Conservation (phyloP, 1,284 basidiomycete species). For the Coniferiporia sulphurascens region DNA sequence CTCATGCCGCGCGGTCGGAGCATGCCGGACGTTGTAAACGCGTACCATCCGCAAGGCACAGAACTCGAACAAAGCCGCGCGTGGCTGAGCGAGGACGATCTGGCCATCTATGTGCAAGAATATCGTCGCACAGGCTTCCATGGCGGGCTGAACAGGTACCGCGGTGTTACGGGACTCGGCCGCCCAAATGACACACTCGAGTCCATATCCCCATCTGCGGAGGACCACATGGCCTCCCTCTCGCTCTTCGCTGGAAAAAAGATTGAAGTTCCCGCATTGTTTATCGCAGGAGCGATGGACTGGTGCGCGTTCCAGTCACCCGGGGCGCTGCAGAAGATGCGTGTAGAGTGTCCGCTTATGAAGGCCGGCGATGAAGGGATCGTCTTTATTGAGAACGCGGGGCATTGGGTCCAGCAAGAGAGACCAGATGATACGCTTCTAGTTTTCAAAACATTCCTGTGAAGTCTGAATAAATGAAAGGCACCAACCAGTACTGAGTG, state of each 20-base stretch:
- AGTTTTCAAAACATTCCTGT: neutral
- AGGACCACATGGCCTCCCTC: conserved; percentile 20
- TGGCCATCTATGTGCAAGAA: conserved; percentile 44
- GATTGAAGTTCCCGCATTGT: conserved; percentile 48
- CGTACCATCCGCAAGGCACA: conserved; percentile 1
- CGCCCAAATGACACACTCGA: conserved; percentile 19
- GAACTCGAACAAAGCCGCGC: conserved; percentile 7
- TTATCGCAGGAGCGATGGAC: conserved; percentile 48
- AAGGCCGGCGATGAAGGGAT: conserved; percentile 29
- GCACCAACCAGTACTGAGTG: too few relatives aligned
- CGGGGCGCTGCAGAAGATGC: conserved; percentile 44
- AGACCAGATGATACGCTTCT: conserved; percentile 29
- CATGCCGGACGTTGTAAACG: conserved; percentile 46
- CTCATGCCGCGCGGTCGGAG: conserved; percentile 48
- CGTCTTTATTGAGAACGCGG: conserved; percentile 50
- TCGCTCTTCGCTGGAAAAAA: conserved; percentile 27
- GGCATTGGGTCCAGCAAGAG: conserved; percentile 63
- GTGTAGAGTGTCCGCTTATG: conserved; percentile 27
- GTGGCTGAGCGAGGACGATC: conserved; percentile 49
- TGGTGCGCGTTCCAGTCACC: conserved; percentile 57
- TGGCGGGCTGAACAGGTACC: conserved; percentile 55
- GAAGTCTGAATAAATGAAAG: too few relatives aligned
- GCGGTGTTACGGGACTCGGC: conserved; percentile 29
- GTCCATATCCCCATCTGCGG: conserved; percentile 20
- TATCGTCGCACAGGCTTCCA: conserved; percentile 55